Percentiles rank a stretch among this genome's conserved stretches.
These are phyloP conservation scores for Blastobotrys illinoisensis DNA, from an alignment of 1,139 yeast species.

Conservation along the genomic window DNA sequence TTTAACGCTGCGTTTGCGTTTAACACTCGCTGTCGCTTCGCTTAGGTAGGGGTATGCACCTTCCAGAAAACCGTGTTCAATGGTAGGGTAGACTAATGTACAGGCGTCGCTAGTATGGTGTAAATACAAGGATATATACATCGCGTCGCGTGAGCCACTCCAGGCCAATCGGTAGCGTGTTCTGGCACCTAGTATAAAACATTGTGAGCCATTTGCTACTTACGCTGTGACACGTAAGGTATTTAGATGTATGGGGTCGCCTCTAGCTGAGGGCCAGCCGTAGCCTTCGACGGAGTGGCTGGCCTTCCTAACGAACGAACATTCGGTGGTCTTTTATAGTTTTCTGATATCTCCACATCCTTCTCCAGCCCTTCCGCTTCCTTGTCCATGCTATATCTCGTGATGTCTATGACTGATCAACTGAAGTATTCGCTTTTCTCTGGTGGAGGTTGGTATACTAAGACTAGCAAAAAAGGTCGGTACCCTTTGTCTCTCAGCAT, in stretches of 20 bases:
- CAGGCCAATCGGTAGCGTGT: not conserved
- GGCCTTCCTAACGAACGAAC: not conserved
- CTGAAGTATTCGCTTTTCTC: not conserved
- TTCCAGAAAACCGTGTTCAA: too few relatives aligned
- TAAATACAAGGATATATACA: not conserved
- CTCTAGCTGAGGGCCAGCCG: not conserved
- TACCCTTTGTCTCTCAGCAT: not conserved
- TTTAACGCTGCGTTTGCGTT: too few relatives aligned
- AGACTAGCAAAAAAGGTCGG: not conserved
- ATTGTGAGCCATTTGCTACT: not conserved
- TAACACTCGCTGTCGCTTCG: too few relatives aligned
- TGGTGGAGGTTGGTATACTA: not conserved
- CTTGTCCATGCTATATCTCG: not conserved
- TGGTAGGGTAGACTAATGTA: not conserved
- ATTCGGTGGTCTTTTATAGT: not conserved
- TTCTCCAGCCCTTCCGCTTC: not conserved
- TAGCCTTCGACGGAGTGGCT: not conserved
- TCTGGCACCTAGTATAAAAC: not conserved
- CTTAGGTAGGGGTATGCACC: not conserved
- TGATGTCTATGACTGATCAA: not conserved
- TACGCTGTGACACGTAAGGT: not conserved
- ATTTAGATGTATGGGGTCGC: not conserved
- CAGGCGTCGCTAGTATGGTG: not conserved
- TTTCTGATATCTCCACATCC: not conserved
- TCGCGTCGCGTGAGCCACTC: not conserved